Conservation (phyloP, 768 basidiomycete genomes). For the Suillus variegatus region DNA sequence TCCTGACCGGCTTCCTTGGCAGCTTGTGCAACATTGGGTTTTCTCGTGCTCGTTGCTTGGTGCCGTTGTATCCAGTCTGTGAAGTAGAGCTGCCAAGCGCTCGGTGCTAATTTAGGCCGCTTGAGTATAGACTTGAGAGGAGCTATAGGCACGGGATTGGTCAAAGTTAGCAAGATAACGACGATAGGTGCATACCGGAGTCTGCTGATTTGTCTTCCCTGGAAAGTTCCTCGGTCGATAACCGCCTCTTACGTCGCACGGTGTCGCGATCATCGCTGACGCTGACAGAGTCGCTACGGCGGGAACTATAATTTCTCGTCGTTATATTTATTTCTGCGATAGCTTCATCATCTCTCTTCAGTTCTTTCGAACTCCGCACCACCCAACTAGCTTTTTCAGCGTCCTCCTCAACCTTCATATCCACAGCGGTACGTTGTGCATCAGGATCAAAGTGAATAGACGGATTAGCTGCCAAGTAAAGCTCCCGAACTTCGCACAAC, state of each 20-base stretch:
- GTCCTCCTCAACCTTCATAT: neutral
- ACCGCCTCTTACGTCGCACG: conserved; percentile 60
- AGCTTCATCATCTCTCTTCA: too few relatives aligned
- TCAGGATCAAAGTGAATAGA: neutral
- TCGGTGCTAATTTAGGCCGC: conserved; percentile 89
- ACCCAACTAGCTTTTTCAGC: neutral
- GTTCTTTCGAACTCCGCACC: too few relatives aligned
- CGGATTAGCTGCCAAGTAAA: neutral
- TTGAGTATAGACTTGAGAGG: conserved; percentile 76
- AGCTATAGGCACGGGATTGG: conserved; percentile 41
- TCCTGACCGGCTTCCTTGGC: conserved; percentile 93
- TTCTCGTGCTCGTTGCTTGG: conserved; percentile 75
- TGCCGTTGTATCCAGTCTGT: conserved; percentile 92
- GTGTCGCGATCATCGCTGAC: conserved; percentile 68
- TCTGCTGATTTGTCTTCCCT: conserved; percentile 46
- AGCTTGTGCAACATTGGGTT: conserved; percentile 93
- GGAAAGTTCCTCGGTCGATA: conserved; percentile 35
- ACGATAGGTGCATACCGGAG: conserved; percentile 44
- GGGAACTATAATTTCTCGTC: conserved; percentile 57
- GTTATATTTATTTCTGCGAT: too few relatives aligned
- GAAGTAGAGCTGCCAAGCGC: conserved; percentile 96
- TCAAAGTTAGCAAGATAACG: conserved; percentile 30
- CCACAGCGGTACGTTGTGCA: neutral
- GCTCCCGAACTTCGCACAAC: neutral
- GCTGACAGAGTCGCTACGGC: conserved; percentile 66